Conservation (phyloP, 257 asterid genomes). For the Jacaranda mimosifolia region DNA sequence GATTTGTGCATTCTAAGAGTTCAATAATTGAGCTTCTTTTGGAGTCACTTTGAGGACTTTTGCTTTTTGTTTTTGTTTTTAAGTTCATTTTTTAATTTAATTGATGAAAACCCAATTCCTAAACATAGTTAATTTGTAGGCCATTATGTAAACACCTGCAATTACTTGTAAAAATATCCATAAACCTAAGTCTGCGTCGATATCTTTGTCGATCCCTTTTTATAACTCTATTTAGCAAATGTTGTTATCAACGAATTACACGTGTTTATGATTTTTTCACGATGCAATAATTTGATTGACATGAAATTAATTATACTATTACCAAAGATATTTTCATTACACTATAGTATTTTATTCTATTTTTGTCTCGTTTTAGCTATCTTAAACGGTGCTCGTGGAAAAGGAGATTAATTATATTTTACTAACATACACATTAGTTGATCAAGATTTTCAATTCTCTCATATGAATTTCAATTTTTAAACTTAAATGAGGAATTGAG, state of each 20-base stretch:
- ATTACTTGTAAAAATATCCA: conserved; percentile 29
- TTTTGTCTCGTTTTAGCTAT: conserved; percentile 7
- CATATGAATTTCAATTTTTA: no score
- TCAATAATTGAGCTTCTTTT: conserved; percentile 47
- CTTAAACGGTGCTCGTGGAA: background rate
- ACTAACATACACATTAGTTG: background rate
- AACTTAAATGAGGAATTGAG: background rate
- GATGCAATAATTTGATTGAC: conserved; percentile 6
- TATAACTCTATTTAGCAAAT: background rate
- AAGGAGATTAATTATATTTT: background rate
- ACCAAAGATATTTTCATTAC: conserved; percentile 3
- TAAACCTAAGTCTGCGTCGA: background rate
- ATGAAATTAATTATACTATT: background rate
- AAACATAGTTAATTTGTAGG: conserved; percentile 36
- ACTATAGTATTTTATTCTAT: background rate
- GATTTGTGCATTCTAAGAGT: conserved; percentile 26
- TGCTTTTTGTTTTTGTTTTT: conserved; percentile 1
- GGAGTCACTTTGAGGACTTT: conserved; percentile 31
- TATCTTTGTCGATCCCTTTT: background rate
- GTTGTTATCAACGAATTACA: conserved; percentile 20
- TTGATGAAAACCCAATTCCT: conserved; percentile 29
- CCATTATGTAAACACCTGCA: conserved; percentile 22
- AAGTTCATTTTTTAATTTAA: background rate
- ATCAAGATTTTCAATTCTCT: background rate
- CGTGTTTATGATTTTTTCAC: conserved; percentile 2